Base-by-base conservation (phyloP, 2,329 filamentous ascomycete species). In the Microcera coccophila region DNA sequence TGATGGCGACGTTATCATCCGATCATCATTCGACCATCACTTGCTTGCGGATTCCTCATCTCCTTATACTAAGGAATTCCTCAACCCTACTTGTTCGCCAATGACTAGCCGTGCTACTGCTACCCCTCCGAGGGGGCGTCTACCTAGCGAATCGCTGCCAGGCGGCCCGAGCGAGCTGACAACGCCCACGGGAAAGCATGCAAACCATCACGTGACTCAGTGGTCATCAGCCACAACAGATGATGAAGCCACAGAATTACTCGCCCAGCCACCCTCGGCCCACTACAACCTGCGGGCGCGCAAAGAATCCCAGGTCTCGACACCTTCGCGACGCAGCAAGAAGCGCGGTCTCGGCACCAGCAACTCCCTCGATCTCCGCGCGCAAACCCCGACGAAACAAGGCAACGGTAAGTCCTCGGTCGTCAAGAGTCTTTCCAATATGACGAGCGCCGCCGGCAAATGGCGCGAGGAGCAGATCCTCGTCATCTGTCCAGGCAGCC, bases 401-500 rank as follows among this genome's bases (percentile, higher is more conserved):
- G 22, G 19, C 36, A 44, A 22, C 28, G 41, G 21, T 38, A 53
- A 36, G 16, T 47, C 32, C 32, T 39, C 48, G 31, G 39, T 17
- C 33, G 37, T 36, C 29, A 52, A 39, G 38, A 19, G 26, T 36
- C 42, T 47, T 42, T 47, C 54, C 58, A 65, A 48, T 40, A 82
- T 81, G 78, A 74, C 78, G 52, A 69, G 65, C 62, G 73, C 76
- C 48, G 68, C 73, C 57, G 73, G 71, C 59, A 81, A 81, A 67
- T 82, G 75, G 74, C 75, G 75, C 65, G 78, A 82, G 70, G 78
- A 82, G 64, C 78, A 81, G 71, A 69, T 81, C 59, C 76, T 82
- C 60, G 67, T 90, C 63, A 82, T 90, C 68, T 85, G 84, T 66
- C 85, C 86, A 24, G 90, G 90, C 62, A 95, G 90, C 64, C 84